Evolutionary conservation across 2,329 filamentous ascomycete genomes (phyloP), one percentile per base, ranked within the genome.

Genomic region (Xenoacremonium recifei): DNA sequence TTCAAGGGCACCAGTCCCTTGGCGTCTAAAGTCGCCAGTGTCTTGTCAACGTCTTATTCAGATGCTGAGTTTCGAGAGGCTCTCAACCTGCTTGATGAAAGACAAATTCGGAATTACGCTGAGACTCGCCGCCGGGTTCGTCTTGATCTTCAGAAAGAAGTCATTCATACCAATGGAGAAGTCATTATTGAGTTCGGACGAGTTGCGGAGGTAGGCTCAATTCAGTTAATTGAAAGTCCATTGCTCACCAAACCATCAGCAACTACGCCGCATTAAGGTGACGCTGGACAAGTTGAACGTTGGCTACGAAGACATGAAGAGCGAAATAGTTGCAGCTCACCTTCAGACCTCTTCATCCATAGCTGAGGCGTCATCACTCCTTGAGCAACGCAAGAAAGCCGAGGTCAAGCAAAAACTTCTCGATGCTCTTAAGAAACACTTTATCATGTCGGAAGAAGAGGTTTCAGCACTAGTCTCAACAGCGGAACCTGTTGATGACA

Each of bases 11-110:
- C 71, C 12, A 89, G 81, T 64, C 85, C 89, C 6, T 72, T 97
- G 21, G 84, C 88, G 6, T 85, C 85, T 47, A 89, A 93, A 60
- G 80, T 96, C 54, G 87, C 89, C 18, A 84, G 80, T 47, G 86
- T 97, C 30, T 79, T 97, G 36, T 96, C 93, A 4, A 85, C 89
- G 3, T 96, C 92, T 0, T 96, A 96, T 67, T 87, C 90, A 6
- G 93, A 97, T 66, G 77, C 88, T 5, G 92, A 96, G 53, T 95
- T 97, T 54, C 82, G 89, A 51, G 88, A 95, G 71, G 85, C 90
- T 12, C 70, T 99, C 21, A 73, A 79, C 39, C 80, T 93, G 1
- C 71, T 97, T 16, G 92, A 96, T 65, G 71, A 80, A 37, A 79
- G 87, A 25, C 76, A 76, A 1, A 65, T 90, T 12, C 71, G 77